Conservation (phyloP, 805 yeast species). For the Komagataella phaffii region DNA sequence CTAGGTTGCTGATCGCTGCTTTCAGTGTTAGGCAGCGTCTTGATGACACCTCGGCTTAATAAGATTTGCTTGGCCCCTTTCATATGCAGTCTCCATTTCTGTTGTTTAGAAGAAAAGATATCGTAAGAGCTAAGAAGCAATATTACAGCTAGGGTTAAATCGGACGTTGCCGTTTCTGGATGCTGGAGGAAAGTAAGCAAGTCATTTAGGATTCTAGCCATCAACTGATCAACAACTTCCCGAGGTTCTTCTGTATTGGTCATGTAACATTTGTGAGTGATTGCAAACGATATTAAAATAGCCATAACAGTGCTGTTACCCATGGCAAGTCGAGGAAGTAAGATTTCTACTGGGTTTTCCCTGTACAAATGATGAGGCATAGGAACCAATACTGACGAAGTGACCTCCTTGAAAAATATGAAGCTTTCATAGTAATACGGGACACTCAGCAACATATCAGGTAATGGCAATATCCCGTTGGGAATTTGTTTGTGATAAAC, state of each 20-base stretch:
- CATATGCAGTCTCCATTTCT: slow-evolving; percentile 51
- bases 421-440: slow-evolving; percentile 49
- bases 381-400: slow-evolving; percentile 51
- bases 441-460: slow-evolving; percentile 44
- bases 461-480: slow-evolving; percentile 31
- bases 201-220: slow-evolving; percentile 45
- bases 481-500: slow-evolving; percentile 13
- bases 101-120: slow-evolving; percentile 27
- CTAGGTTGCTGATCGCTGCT: slow-evolving; percentile 4
- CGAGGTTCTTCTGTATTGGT: slow-evolving; percentile 18
- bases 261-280: slow-evolving; percentile 21
- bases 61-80: slow-evolving; percentile 58
- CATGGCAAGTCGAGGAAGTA: slow-evolving; percentile 59
- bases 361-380: slow-evolving; percentile 41
- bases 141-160: slow-evolving; percentile 50
- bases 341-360: slow-evolving; percentile 52
- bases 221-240: slow-evolving; percentile 34
- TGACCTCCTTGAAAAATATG: slow-evolving; percentile 47
- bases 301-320: slow-evolving; percentile 42
- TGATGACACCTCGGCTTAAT: slow-evolving; percentile 31
- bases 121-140: slow-evolving; percentile 47
- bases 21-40: slow-evolving; percentile 8
- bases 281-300: slow-evolving; percentile 37
- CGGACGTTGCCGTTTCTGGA: slow-evolving; percentile 41
- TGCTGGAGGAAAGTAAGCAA: slow-evolving; percentile 36